phyloP scores from a whole-genome alignment of 768 basidiomycete species.

The Calocybe indica region DNA sequence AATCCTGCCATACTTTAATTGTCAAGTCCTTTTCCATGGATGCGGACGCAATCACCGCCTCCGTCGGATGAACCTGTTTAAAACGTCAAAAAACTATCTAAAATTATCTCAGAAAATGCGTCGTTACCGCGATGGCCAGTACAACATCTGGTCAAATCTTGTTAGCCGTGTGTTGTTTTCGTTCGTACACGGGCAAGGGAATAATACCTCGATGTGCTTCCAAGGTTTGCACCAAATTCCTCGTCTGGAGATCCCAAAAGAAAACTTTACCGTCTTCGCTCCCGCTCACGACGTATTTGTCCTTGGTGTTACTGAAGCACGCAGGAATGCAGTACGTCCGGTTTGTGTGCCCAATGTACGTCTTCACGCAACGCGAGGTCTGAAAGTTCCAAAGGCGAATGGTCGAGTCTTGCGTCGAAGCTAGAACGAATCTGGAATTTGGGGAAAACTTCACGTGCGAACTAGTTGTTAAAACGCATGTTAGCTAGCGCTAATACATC shows the following conservation, averaged over 20 bases:
- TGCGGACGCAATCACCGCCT: conserved; percentile 78
- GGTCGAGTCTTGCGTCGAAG: conserved; percentile 90
- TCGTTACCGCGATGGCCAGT: conserved; percentile 64
- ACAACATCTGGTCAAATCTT: conserved; percentile 45
- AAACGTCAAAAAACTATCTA: conserved; percentile 7
- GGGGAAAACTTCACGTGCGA: conserved; percentile 90
- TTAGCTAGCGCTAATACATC: conserved; percentile 1
- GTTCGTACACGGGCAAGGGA: conserved; percentile 2
- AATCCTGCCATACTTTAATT: conserved; percentile 76
- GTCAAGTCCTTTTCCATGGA: conserved; percentile 84
- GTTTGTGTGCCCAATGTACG: conserved; percentile 83
- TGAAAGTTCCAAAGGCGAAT: conserved; percentile 95
- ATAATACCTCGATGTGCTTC: conserved; percentile 74
- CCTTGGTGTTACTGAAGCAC: conserved; percentile 54
- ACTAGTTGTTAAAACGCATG: conserved; percentile 28
- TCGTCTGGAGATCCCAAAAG: conserved; percentile 85
- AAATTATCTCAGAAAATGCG: conserved; percentile 15
- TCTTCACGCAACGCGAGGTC: conserved; percentile 86
- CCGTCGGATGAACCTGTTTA: conserved; percentile 67
- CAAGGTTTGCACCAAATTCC: conserved; percentile 67
- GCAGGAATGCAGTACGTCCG: conserved; percentile 77
- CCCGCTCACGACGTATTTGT: conserved; percentile 77
- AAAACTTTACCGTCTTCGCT: conserved; percentile 88
- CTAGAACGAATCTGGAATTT: conserved; percentile 85
- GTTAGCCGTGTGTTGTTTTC: not conserved